Conservation (phyloP, 805 yeast species). For the Suhomyces canberraensis region DNA sequence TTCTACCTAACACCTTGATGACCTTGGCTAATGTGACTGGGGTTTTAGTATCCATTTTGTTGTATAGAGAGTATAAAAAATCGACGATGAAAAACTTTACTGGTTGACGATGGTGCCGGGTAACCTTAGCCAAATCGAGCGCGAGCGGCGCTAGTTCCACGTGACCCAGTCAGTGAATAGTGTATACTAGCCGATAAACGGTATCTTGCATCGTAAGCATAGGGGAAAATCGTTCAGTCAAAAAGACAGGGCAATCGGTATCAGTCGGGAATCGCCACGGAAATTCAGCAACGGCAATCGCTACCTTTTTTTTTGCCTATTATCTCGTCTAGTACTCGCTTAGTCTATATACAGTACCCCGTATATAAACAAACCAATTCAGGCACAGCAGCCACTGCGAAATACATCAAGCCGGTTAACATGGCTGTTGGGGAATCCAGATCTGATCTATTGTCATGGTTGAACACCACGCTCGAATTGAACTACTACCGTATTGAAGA, state of each 20-base stretch:
- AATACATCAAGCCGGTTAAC: too few species aligned
- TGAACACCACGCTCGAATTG: conserved; percentile 66
- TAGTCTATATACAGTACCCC: background rate
- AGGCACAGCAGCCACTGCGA: background rate
- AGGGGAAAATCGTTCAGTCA: too few species aligned
- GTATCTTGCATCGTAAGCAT: too few species aligned
- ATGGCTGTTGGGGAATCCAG: conserved; percentile 65
- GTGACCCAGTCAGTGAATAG: too few species aligned
- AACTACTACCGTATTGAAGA: conserved; percentile 79
- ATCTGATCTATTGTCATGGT: conserved; percentile 80
- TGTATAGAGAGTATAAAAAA: background rate
- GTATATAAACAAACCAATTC: background rate
- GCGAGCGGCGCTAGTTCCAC: too few species aligned
- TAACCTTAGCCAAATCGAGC: too few species aligned
- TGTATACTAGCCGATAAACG: too few species aligned
- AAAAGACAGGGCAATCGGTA: too few species aligned
- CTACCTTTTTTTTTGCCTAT: too few species aligned
- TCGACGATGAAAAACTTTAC: background rate
- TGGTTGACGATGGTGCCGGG: too few species aligned
- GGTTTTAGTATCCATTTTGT: conserved; percentile 55
- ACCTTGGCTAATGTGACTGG: conserved; percentile 99
- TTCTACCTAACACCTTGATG: conserved; percentile 98
- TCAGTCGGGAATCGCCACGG: too few species aligned
- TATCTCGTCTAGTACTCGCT: background rate
- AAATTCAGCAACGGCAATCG: too few species aligned